A percentile compares a stretch with the other conserved stretches of the same genome.
Evolutionary conservation across 495 filamentous ascomycete species (phyloP).

Genomic region (Sordaria brevicollis): DNA sequence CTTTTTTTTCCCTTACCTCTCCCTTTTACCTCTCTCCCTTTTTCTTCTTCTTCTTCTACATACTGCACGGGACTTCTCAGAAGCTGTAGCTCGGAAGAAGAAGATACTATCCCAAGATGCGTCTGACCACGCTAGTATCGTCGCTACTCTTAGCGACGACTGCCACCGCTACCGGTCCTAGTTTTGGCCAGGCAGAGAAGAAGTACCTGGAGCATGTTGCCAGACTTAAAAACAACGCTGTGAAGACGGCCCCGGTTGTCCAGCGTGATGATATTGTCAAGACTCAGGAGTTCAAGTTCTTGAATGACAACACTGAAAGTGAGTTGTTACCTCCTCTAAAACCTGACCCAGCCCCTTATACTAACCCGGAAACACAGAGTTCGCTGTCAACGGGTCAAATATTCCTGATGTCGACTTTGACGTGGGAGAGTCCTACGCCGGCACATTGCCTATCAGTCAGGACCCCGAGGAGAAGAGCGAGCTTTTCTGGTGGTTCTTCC

Average conservation of each 20-base stretch:
- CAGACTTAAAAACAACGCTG: constrained; percentile 1
- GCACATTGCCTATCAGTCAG: constrained; percentile 53
- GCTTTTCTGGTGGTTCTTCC: constrained; percentile 76
- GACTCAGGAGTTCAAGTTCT: constrained; percentile 14
- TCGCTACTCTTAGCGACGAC: constrained; percentile 17
- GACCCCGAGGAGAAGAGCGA: constrained; percentile 39
- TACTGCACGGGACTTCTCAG: background rate
- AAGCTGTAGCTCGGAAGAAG: background rate
- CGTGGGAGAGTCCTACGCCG: constrained; percentile 67
- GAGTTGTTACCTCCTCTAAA: background rate
- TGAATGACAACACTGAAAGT: constrained; percentile 28
- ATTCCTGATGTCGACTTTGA: constrained; percentile 69
- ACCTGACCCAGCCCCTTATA: background rate
- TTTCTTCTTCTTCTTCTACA: background rate
- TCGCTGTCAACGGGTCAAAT: constrained; percentile 52
- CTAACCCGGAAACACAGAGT: constrained; percentile 29
- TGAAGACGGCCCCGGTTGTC: background rate
- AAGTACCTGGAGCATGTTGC: constrained; percentile 14
- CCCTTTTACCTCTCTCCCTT: background rate
- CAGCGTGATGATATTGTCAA: background rate
- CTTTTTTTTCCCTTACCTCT: background rate
- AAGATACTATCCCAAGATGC: constrained; percentile 19
- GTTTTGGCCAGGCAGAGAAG: constrained; percentile 28
- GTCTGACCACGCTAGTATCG: constrained; percentile 13
- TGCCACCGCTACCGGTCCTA: constrained; percentile 16